Evolutionary conservation across 768 basidiomycete genomes (phyloP).

Genomic region (Leccinum arenicola): DNA sequence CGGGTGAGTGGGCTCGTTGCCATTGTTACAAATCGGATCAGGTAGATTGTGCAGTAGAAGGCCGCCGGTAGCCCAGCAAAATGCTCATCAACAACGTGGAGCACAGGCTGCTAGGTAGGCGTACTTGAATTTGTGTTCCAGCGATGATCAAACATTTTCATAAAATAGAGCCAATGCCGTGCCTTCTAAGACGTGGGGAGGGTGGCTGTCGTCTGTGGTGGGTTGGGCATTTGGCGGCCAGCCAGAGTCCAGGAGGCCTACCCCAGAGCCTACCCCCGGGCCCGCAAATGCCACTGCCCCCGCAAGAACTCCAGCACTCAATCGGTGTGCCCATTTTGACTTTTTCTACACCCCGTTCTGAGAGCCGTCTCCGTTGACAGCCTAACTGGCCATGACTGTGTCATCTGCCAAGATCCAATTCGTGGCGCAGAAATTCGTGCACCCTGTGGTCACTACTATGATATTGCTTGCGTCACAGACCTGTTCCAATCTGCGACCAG

Average conservation of each 20-base stretch:
- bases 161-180: not conserved
- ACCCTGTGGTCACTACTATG: constrained; percentile 37
- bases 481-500: constrained; percentile 34
- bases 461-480: constrained; percentile 31
- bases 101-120: constrained; percentile 12
- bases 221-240: not conserved
- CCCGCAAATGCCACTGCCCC: not conserved
- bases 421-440: constrained; percentile 23
- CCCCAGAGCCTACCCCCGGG: too few species aligned
- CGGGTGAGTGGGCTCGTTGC: not conserved
- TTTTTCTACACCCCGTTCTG: not conserved
- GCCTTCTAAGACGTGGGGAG: constrained; percentile 11
- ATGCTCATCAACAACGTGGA: not conserved
- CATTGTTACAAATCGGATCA: not conserved
- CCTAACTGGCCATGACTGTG: constrained; percentile 31
- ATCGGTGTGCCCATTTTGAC: constrained; percentile 14
- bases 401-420: constrained; percentile 36
- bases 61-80: not conserved
- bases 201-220: constrained; percentile 21
- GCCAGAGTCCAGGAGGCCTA: not conserved
- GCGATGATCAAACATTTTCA: not conserved
- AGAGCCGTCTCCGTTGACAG: not conserved
- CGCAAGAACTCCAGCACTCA: not conserved
- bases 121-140: not conserved
- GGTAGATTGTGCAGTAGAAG: constrained; percentile 2